Conservation (phyloP, 1,284 basidiomycete species). For the Cystobasidium sp. region DNA sequence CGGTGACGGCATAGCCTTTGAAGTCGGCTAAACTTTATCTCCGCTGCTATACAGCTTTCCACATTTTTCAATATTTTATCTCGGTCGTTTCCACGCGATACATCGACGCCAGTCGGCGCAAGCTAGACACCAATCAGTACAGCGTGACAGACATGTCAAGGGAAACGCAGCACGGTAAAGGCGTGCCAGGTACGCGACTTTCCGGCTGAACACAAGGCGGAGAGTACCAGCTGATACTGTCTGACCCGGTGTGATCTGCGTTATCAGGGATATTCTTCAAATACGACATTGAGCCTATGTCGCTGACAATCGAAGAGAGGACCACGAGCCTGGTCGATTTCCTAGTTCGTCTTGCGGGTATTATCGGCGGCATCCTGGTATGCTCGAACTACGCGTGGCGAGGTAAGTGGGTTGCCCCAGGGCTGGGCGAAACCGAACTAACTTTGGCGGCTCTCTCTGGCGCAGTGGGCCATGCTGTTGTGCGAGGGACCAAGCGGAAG, state of each 20-base stretch:
- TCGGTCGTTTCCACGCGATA: slow-evolving; percentile 94
- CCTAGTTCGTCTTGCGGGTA: slow-evolving; percentile 70
- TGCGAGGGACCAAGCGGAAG: slow-evolving; percentile 24
- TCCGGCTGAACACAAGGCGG: not conserved
- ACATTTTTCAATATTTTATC: slow-evolving; percentile 95
- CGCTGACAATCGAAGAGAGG: slow-evolving; percentile 80
- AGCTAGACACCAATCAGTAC: slow-evolving; percentile 84
- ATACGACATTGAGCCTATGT: slow-evolving; percentile 91
- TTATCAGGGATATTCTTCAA: slow-evolving; percentile 85
- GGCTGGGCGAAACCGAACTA: not conserved
- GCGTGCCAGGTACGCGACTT: slow-evolving; percentile 68
- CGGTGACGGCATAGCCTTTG: not conserved
- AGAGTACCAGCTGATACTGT: not conserved
- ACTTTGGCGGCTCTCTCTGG: not conserved
- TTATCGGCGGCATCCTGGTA: slow-evolving; percentile 58
- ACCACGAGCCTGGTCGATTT: slow-evolving; percentile 81
- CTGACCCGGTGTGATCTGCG: not conserved
- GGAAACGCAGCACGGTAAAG: slow-evolving; percentile 72
- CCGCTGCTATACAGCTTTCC: slow-evolving; percentile 66
- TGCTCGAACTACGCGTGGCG: slow-evolving; percentile 46
- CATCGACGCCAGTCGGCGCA: slow-evolving; percentile 67
- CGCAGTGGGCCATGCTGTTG: slow-evolving; percentile 39
- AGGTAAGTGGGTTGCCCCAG: not conserved
- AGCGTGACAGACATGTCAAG: slow-evolving; percentile 92
- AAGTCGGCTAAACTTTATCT: not conserved